Evolutionary conservation across 2,329 filamentous ascomycete species (phyloP).

Genomic region (Aspergillus aculeatus): DNA sequence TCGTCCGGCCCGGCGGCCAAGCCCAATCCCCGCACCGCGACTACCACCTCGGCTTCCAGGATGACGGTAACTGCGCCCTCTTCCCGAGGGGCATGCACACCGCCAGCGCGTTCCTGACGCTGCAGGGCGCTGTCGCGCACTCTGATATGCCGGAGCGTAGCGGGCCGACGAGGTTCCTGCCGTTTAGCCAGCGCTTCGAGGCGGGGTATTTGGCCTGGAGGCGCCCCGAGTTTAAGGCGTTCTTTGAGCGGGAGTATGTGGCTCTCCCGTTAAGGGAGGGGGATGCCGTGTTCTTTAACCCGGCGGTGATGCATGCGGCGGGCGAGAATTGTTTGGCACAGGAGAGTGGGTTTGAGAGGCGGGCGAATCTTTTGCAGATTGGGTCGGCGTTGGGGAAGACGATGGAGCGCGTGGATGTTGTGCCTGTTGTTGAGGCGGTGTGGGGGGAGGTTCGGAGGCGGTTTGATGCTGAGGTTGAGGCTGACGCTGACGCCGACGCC

Average conservation of each 20-base stretch:
- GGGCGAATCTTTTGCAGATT: constrained; percentile 63
- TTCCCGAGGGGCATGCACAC: constrained; percentile 56
- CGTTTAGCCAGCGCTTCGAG: constrained; percentile 59
- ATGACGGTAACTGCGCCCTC: constrained; percentile 43
- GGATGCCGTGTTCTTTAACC: constrained; percentile 65
- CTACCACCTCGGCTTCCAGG: constrained; percentile 65
- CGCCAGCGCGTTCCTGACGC: constrained; percentile 57
- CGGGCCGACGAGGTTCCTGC: constrained; percentile 61
- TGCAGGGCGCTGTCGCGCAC: constrained; percentile 65
- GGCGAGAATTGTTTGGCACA: constrained; percentile 51
- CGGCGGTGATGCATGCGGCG: constrained; percentile 62
- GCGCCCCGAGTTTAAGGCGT: constrained; percentile 52
- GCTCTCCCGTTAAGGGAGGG: constrained; percentile 54
- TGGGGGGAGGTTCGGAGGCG: constrained; percentile 49
- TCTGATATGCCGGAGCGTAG: constrained; percentile 58
- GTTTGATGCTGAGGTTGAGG: neutral
- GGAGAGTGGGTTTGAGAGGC: constrained; percentile 47
- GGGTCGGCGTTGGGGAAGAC: constrained; percentile 63
- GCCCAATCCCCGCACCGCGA: constrained; percentile 61
- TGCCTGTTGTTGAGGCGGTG: constrained; percentile 53
- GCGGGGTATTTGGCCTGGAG: constrained; percentile 61
- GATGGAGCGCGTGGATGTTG: constrained; percentile 60
- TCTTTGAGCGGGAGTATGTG: constrained; percentile 55
- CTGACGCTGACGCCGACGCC: constrained; percentile 16
- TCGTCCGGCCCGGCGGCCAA: constrained; percentile 58